Conservation (phyloP, 768 basidiomycete species). For the Nidularia pulvinata region DNA sequence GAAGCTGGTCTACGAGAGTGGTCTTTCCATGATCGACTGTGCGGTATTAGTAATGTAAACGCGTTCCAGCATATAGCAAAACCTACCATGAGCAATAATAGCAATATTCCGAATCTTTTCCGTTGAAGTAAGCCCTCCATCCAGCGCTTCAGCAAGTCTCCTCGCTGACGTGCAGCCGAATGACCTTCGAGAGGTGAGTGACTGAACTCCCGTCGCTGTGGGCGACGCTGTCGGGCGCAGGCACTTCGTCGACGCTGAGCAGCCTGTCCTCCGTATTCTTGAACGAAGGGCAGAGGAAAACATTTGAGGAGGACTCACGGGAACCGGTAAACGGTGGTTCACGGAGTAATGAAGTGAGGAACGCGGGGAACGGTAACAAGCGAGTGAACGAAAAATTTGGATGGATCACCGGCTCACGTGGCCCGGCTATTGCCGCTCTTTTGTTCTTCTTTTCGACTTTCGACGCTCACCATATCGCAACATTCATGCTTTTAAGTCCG, state of each 20-base stretch:
- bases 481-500: too few relatives aligned
- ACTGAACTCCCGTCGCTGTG: too few relatives aligned
- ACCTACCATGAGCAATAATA: constrained; percentile 48
- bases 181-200: too few relatives aligned
- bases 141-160: constrained; percentile 17
- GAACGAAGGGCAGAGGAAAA: background rate
- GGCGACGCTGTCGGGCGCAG: background rate
- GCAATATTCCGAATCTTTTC: constrained; percentile 46
- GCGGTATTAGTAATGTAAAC: background rate
- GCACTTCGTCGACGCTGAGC: background rate
- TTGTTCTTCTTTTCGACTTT: too few relatives aligned
- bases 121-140: constrained; percentile 22
- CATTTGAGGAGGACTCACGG: background rate
- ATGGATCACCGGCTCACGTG: too few relatives aligned
- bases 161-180: background rate
- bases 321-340: too few relatives aligned
- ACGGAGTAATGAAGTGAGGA: too few relatives aligned
- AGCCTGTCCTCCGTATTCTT: background rate
- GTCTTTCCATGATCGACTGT: constrained; percentile 55
- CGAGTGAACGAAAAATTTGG: too few relatives aligned
- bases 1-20: constrained; percentile 49
- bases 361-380: too few relatives aligned
- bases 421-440: too few relatives aligned
- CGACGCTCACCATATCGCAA: too few relatives aligned
- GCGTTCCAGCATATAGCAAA: constrained; percentile 2